These are phyloP conservation scores for Bocquillonia castaneifolia DNA, from an alignment of 441 rosid genomes.

Conservation along the genomic window DNA sequence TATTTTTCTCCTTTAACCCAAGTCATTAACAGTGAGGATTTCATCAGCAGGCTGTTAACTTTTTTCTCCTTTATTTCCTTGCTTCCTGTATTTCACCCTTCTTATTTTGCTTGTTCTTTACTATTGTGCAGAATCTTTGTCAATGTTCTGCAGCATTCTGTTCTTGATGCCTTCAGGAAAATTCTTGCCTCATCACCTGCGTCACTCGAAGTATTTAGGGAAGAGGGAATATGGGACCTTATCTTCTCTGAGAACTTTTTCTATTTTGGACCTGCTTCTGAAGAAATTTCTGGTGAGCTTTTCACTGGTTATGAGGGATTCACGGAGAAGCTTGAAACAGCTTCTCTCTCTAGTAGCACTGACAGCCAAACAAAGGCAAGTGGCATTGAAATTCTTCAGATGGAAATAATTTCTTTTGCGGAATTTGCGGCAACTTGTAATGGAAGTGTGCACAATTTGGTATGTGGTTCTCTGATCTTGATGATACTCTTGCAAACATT, in stretches of 20 bases:
- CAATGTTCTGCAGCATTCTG: constrained; percentile 50
- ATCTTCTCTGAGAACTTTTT: constrained; percentile 74
- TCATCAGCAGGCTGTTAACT: constrained; percentile 7
- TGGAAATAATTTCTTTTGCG: constrained; percentile 55
- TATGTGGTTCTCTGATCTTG: constrained; percentile 29
- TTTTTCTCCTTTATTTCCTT: constrained; percentile 11
- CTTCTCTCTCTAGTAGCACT: constrained; percentile 24
- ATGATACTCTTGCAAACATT: constrained; percentile 16
- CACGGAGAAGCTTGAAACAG: constrained; percentile 28
- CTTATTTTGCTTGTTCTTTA: constrained; percentile 4
- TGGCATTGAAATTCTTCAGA: constrained; percentile 48
- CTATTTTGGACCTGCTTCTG: constrained; percentile 46
- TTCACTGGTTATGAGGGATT: constrained; percentile 24
- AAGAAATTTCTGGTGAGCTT: constrained; percentile 38
- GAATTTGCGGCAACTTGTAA: constrained; percentile 66
- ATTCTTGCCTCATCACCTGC: constrained; percentile 52
- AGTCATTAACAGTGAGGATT: background rate
- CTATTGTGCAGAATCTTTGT: constrained; percentile 47
- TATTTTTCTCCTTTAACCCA: constrained; percentile 5
- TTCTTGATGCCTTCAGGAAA: constrained; percentile 51
- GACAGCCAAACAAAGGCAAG: constrained; percentile 25
- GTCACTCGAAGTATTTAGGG: constrained; percentile 52
- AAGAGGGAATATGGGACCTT: constrained; percentile 76
- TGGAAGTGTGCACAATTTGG: constrained; percentile 60
- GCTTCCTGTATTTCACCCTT: constrained; percentile 2